Conservation (phyloP, 768 basidiomycete genomes). For the Trametes villosa region DNA sequence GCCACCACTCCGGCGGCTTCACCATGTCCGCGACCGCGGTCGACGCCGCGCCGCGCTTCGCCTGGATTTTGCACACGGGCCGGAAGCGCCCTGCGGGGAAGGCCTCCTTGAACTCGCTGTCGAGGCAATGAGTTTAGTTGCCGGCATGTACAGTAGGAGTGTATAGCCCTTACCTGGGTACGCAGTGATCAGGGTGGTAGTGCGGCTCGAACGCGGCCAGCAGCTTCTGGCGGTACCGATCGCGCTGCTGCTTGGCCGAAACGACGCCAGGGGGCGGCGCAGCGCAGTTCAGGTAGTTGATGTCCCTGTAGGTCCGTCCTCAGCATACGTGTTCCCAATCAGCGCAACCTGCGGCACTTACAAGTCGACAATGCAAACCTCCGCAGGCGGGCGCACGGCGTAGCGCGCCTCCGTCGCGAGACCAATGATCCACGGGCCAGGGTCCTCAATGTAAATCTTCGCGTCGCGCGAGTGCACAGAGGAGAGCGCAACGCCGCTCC, state of each 20-base stretch:
- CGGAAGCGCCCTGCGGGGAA: conserved; percentile 93
- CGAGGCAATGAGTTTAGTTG: conserved; percentile 16
- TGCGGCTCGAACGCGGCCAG: conserved; percentile 81
- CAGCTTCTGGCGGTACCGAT: conserved; percentile 75
- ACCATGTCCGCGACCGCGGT: conserved; percentile 88
- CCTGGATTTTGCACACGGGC: conserved; percentile 88
- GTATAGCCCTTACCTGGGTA: conserved; percentile 66
- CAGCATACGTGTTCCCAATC: not conserved
- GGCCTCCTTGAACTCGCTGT: conserved; percentile 91
- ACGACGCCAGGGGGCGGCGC: conserved; percentile 77
- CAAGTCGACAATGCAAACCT: conserved; percentile 79
- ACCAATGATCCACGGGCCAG: conserved; percentile 96
- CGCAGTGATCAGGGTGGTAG: conserved; percentile 87
- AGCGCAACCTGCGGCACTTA: conserved; percentile 38
- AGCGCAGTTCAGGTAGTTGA: conserved; percentile 65
- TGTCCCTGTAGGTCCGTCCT: conserved; percentile 25
- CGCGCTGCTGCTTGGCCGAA: conserved; percentile 78
- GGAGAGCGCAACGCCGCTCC: conserved; percentile 86
- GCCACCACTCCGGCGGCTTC: conserved; percentile 93
- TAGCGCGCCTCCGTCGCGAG: conserved; percentile 85
- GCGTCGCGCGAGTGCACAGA: conserved; percentile 89
- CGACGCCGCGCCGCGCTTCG: conserved; percentile 78
- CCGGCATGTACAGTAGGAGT: not conserved
- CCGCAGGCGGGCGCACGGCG: conserved; percentile 71
- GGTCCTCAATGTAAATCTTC: conserved; percentile 93